Percentiles rank a stretch among this genome's conserved stretches.
phyloP scores from a whole-genome alignment of 2,329 filamentous ascomycete species.

The Arthrobotrys conoides region DNA sequence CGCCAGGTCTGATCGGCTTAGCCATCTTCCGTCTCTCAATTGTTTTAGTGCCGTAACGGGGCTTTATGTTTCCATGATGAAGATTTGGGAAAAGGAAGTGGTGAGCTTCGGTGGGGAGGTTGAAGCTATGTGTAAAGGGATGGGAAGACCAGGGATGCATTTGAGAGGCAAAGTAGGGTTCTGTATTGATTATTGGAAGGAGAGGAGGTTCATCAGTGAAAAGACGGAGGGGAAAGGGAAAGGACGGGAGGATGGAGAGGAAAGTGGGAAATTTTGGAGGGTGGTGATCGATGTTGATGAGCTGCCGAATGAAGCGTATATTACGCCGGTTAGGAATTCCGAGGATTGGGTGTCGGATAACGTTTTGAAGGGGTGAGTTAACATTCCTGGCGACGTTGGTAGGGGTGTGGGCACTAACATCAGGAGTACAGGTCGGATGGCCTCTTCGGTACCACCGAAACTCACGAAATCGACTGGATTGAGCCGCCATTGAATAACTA shows the following conservation, averaged over 20 bases:
- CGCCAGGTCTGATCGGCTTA: constrained; percentile 79
- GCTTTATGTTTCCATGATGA: constrained; percentile 78
- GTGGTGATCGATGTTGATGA: constrained; percentile 74
- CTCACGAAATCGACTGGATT: constrained; percentile 63
- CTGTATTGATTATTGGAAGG: constrained; percentile 83
- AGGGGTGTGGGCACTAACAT: constrained; percentile 5
- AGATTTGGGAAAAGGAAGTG: constrained; percentile 80
- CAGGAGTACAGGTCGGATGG: constrained; percentile 29
- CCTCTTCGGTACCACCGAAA: constrained; percentile 32
- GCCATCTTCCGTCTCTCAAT: constrained; percentile 77
- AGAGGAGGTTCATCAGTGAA: constrained; percentile 70
- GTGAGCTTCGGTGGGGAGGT: constrained; percentile 71
- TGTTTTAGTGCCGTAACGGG: constrained; percentile 83
- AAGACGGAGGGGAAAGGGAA: constrained; percentile 66
- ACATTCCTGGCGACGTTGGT: not conserved
- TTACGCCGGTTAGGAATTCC: constrained; percentile 78
- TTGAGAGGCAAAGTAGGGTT: constrained; percentile 77
- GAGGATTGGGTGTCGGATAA: constrained; percentile 80
- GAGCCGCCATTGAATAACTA: constrained; percentile 63
- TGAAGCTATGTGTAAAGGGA: constrained; percentile 77
- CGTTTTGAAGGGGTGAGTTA: constrained; percentile 70
- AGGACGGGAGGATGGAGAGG: constrained; percentile 65
- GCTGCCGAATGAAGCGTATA: constrained; percentile 69
- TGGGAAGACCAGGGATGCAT: constrained; percentile 81
- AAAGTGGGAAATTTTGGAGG: constrained; percentile 74